phyloP scores from a whole-genome alignment of 2,329 filamentous ascomycete genomes.

The Sporothrix sp. region DNA sequence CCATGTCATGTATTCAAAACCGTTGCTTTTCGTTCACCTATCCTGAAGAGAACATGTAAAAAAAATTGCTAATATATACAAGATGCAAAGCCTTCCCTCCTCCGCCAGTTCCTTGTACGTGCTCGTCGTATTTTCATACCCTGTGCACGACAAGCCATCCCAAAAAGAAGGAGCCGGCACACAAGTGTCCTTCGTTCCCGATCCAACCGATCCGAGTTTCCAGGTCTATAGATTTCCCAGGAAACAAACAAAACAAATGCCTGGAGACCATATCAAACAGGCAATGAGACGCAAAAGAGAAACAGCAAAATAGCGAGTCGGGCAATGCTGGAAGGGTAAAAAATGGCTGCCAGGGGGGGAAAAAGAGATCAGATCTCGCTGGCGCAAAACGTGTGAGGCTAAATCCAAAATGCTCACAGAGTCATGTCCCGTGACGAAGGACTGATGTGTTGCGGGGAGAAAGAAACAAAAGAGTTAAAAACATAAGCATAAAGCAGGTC shows the following conservation, averaged over 20 bases:
- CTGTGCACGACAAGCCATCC: constrained; percentile 1
- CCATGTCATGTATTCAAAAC: background rate
- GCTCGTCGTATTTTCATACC: constrained; percentile 1
- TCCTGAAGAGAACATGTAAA: constrained; percentile 3
- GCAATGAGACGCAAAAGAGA: background rate
- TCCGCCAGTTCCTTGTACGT: constrained; percentile 1
- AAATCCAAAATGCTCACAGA: constrained; percentile 14
- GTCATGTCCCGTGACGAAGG: constrained; percentile 15
- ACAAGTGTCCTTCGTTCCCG: background rate
- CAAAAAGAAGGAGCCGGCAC: background rate
- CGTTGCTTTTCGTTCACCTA: constrained; percentile 11
- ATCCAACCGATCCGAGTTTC: background rate
- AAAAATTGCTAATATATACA: constrained; percentile 13
- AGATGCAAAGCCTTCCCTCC: constrained; percentile 12
- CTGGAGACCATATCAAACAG: background rate
- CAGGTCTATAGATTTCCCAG: constrained; percentile 4
- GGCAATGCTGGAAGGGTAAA: constrained; percentile 5
- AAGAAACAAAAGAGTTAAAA: constrained; percentile 13
- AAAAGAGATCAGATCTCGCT: background rate
- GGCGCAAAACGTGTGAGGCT: constrained; percentile 10
- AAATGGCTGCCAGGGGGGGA: constrained; percentile 2
- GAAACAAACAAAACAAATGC: constrained; percentile 2
- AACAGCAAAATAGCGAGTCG: constrained; percentile 7
- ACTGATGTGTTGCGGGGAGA: constrained; percentile 7
- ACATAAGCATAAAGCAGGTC: constrained; percentile 8